Base-by-base conservation (phyloP, 305 asterid genomes). In the Stenogyne calaminthoides region DNA sequence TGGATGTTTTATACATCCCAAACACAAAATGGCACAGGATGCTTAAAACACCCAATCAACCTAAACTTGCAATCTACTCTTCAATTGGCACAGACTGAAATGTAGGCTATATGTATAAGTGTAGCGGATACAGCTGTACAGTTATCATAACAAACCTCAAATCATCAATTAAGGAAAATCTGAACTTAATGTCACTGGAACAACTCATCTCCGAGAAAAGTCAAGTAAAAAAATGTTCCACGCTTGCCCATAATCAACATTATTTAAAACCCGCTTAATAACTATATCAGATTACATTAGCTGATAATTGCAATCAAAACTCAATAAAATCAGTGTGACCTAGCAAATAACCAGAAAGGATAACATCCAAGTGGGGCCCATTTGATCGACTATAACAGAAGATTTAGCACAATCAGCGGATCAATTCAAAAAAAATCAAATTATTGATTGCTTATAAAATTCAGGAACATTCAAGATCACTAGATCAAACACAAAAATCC, bases 401-500 rank as follows among this genome's bases (percentile, higher is more conserved):
- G 19, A 16, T 25, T 34, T 11, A 14, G 20, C 36, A 40, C 47
- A 44, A 71, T 62, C 37, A 59, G 54, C 25, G 37, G 75, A 77
- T 77, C 79, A 64, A 16, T 66, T 27, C 44, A 7, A n/a, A 76
- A n/a, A n/a, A 67, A 73, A 27, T 47, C 59, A 18, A 12, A n/a
- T 2, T 61, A 70, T 44, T 34, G 14, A 70, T 34, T 25, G 51
- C 69, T 65, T 49, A 12, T 29, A 14, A 25, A 19, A 46, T 51
- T 20, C 29, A 55, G 39, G 8, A 76, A 39, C 51, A 61, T 56
- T 27, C 65, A 51, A 66, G 44, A 75, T 22, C 64, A 58, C 25
- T 65, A 71, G 72, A 78, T 71, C 78, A 73, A 16, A 56, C 19
- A 71, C 39, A 25, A 18, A 16, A 47, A 12, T 69, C 54, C 76